Evolutionary conservation across 192 early-diverging fungal genomes (phyloP), one percentile per base, ranked within the genome.

Genomic region (Backusella sp.): DNA sequence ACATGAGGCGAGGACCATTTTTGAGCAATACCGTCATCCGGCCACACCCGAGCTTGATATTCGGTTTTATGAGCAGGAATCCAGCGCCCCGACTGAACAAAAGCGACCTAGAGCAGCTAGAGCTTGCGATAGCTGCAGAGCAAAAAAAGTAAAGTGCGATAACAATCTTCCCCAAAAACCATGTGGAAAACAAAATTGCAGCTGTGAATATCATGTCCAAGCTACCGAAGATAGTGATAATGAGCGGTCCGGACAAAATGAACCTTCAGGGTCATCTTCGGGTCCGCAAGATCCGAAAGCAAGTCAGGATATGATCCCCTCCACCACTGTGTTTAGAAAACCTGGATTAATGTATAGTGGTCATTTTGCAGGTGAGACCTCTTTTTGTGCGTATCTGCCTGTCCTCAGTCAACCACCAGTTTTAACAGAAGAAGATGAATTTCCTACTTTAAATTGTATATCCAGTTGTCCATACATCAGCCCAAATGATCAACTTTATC

Each of bases 301-400:
- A n/a, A 69, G 8, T 19, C 34, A 23, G 19, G 68, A 69, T 5
- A 39, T 69, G 34, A 36, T 39, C 2, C 68, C 36, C 12, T 69
- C 68, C 11, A 69, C 68, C 11, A 69, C 68, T 39, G 68, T 35
- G 35, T 69, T 69, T 15, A 44, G 71, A n/a, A 49, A 72, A 32
- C 32, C 71, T 21, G 71, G 71, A 9, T 35, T 77, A 41, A 46
- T 68, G 19, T 30, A 19, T 6, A 35, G 36, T 3, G 73, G 77
- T 6, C 73, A 79, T 59, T 79, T 53, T 74, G 46, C 73, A 28
- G 77, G 73, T 1, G 73, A 74, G 15, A 79, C 73, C 4, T 73
- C 65, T 3, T 72, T 53, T 32, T 79, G 68, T 69, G 68, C 68
- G 11, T 69, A 69, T 41, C 34, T 69, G 21, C 68, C 68, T 39